Conservation (phyloP, 164 flowering plant species). For the Piper longum region DNA sequence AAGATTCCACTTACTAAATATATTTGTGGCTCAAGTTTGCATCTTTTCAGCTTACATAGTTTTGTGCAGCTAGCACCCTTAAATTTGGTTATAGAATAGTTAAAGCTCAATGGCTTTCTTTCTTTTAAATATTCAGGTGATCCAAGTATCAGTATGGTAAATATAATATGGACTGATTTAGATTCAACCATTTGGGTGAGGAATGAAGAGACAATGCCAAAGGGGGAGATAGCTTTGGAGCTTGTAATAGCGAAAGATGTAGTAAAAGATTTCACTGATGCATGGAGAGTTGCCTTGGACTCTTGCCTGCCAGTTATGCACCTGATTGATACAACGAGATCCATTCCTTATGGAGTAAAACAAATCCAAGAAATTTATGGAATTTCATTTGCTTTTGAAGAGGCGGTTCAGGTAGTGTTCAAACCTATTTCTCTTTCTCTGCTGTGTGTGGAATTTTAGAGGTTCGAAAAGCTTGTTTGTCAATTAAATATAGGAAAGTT, state of each 20-base stretch:
- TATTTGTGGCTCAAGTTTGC: too few relatives aligned
- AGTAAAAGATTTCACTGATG: conserved; percentile 66
- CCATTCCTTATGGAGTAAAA: conserved; percentile 75
- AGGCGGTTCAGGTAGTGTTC: conserved; percentile 57
- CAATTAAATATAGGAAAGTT: too few relatives aligned
- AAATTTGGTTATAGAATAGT: background rate
- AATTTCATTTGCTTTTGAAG: conserved; percentile 85
- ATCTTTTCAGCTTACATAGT: too few relatives aligned
- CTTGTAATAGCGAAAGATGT: conserved; percentile 51
- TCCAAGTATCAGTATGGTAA: conserved; percentile 44
- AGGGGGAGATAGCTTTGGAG: conserved; percentile 79
- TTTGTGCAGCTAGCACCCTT: background rate
- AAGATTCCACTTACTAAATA: too few relatives aligned
- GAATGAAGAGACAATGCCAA: conserved; percentile 20
- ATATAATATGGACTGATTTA: conserved; percentile 60
- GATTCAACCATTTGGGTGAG: conserved; percentile 54
- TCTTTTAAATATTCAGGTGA: conserved; percentile 38
- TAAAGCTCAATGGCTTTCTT: background rate
- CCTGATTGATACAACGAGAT: conserved; percentile 61
- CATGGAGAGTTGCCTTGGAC: conserved; percentile 78
- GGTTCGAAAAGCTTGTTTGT: too few relatives aligned
- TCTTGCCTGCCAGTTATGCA: conserved; percentile 88
- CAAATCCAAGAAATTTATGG: conserved; percentile 84
- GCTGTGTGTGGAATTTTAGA: background rate
- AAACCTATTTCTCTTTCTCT: background rate